Base-by-base conservation (phyloP, 495 filamentous ascomycete genomes). In the Glutinoglossum americanum region DNA sequence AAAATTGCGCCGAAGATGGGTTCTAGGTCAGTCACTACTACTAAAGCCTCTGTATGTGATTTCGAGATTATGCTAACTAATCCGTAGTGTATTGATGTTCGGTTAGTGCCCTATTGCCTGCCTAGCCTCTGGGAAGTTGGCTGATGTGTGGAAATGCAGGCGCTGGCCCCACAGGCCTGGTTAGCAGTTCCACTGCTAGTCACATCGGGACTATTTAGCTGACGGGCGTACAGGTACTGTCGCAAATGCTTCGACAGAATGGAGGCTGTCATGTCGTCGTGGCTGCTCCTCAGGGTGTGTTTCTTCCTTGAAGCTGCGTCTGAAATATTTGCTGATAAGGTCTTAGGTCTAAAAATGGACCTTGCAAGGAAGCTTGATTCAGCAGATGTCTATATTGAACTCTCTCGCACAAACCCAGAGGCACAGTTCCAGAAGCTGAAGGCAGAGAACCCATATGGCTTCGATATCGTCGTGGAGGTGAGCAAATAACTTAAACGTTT, bases 231-330 rank as follows among this genome's bases (percentile, higher is more conserved):
- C 17, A 58, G 71, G 64, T 73, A 54, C 70, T 83, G 17, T 74
- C 80, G 23, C 80, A 83, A 62, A 71, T 82, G 63, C 72, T 83
- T 57, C 74, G 74, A 55, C 75, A 75, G 51, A 81, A 78, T 60
- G 82, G 82, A 63, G 79, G 79, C 39, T 79, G 76, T 64, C 74
- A 80, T 62, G 75, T 84, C 17, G 78, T 81, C 35, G 73, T 86
- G 58, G 80, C 77, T 51, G 81, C 81, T 17, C 81, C 81, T 1
- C 71, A 71, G 56, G 82, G 82, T 53, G 17, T 13, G 28, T 10
- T 32, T 5, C 26, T n/a, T 53, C 19, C 28, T 15, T 27, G 23
- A 27, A 30, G n/a, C 3, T 2, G 28, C 10, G 15, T 15, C 19
- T 27, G 37, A 41, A 17, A 17, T 8, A 3, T 53, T 32, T 19